These are phyloP conservation scores for Aquilaria malaccensis DNA, from an alignment of 345 rosid species.

Conservation along the genomic window DNA sequence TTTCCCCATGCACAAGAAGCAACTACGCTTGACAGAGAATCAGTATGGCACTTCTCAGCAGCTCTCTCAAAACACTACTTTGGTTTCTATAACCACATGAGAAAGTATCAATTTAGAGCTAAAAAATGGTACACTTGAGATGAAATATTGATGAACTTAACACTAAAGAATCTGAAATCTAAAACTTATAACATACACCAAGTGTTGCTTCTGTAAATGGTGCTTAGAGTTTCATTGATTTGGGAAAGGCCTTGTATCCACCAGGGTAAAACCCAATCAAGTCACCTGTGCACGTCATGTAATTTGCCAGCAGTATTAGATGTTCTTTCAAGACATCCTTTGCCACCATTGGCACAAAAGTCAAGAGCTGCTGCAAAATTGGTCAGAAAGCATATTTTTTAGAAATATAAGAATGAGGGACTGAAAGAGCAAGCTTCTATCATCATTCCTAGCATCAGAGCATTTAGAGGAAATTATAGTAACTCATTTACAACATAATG, in stretches of 20 bases:
- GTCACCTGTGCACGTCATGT: slow-evolving; percentile 83
- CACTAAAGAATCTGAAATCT: no score
- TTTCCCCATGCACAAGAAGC: slow-evolving; percentile 98
- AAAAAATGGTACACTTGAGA: no score
- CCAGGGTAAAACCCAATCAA: slow-evolving; percentile 85
- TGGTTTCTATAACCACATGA: slow-evolving; percentile 42
- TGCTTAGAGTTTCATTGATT: slow-evolving; percentile 69
- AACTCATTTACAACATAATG: no score
- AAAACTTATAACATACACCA: slow-evolving; percentile 37
- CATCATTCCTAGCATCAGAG: no score
- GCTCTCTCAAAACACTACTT: slow-evolving; percentile 88
- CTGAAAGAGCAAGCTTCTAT: not conserved
- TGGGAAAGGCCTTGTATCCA: slow-evolving; percentile 69
- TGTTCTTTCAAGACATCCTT: slow-evolving; percentile 87
- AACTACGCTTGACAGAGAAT: slow-evolving; percentile 71
- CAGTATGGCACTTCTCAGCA: slow-evolving; percentile 73
- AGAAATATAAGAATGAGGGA: no score
- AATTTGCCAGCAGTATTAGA: slow-evolving; percentile 73
- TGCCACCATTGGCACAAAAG: slow-evolving; percentile 73
- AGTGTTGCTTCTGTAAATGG: slow-evolving; percentile 96
- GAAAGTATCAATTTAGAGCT: no score
- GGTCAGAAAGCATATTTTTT: not conserved
- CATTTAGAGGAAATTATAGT: no score
- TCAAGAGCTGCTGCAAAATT: slow-evolving; percentile 72
- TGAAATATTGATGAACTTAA: not conserved